Base-by-base conservation (phyloP, 2,329 filamentous ascomycete genomes). In the Aspergillus flavus region DNA sequence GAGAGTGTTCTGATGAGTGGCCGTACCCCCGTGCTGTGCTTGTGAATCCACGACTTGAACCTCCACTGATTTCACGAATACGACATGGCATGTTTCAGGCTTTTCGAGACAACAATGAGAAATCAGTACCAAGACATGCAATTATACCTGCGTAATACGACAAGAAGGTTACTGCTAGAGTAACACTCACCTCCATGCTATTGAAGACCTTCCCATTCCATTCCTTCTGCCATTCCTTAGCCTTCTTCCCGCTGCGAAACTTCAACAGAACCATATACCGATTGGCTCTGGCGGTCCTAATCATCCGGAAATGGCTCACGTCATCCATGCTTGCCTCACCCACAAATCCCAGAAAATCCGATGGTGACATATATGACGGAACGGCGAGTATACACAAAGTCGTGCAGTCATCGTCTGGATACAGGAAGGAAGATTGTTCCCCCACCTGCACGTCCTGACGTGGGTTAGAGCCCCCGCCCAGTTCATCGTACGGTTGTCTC, bases 141-240 rank as follows among this genome's bases (percentile, higher is more conserved):
- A 46, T 12, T 21, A 12, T 23, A 14, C 19, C 21, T 6, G 14
- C 39, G 14, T 46, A 60, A 36, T 39, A 39, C 5, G 34, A 39
- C 36, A 23, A 53, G 30, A n/a, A 60, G 21, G 57, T 59, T 39
- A 43, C 34, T 11, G 10, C 61, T 69, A 43, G 60, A 39, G 46
- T 59, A 39, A 52, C 21, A 77, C 83, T 72, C 80, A 92, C 92
- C 84, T 96, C 93, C 84, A 96, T 92, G 64, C 88, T 90, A 73
- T 96, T 97, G 75, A 98, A 98, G 0, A 94, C 86, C 75, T 92
- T 95, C 21, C 95, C 95, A 77, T 98, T 95, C 85, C 94, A 97
- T 70, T 92, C 90, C 65, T 85, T 87, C 72, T 91, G 89, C 90
- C 94, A 99, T 58, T 88, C 85, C 70, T 85, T 88, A 16, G 95